Evolutionary conservation across 495 filamentous ascomycete genomes (phyloP).

Genomic region (Penicillium crystallinum): DNA sequence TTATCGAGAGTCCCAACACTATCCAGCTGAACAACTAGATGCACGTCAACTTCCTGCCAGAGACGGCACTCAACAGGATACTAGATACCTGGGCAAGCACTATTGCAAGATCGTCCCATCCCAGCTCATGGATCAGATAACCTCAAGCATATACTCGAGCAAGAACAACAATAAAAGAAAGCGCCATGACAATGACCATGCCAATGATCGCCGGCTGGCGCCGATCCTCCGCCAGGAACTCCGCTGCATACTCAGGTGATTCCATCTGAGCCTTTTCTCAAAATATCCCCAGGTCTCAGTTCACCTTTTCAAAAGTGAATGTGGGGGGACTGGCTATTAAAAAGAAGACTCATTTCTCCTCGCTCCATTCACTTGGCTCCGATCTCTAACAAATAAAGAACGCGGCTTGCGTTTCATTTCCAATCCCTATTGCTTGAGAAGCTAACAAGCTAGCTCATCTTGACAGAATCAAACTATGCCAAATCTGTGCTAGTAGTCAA

Average conservation of each 20-base stretch:
- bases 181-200: conserved; percentile 1
- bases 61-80: too few relatives aligned
- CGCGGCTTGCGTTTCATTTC: too few relatives aligned
- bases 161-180: conserved; percentile 4
- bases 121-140: conserved; percentile 3
- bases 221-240: conserved; percentile 7
- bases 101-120: conserved; percentile 6
- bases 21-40: conserved; percentile 7
- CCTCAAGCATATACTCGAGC: conserved; percentile 6
- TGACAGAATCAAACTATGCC: background rate
- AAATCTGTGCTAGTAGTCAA: background rate
- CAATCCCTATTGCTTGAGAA: too few relatives aligned
- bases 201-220: conserved; percentile 6
- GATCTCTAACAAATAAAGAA: too few relatives aligned
- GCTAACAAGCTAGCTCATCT: background rate
- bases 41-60: background rate
- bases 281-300: too few relatives aligned
- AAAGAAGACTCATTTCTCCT: too few relatives aligned
- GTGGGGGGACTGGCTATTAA: too few relatives aligned
- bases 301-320: too few relatives aligned
- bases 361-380: too few relatives aligned
- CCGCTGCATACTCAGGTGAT: background rate
- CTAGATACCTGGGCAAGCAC: conserved; percentile 2
- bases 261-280: background rate
- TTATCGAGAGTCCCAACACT: conserved; percentile 5